Evolutionary conservation across 2,329 filamentous ascomycete species (phyloP), one percentile per base, ranked within the genome.

Genomic region (Penicillium thymicola): DNA sequence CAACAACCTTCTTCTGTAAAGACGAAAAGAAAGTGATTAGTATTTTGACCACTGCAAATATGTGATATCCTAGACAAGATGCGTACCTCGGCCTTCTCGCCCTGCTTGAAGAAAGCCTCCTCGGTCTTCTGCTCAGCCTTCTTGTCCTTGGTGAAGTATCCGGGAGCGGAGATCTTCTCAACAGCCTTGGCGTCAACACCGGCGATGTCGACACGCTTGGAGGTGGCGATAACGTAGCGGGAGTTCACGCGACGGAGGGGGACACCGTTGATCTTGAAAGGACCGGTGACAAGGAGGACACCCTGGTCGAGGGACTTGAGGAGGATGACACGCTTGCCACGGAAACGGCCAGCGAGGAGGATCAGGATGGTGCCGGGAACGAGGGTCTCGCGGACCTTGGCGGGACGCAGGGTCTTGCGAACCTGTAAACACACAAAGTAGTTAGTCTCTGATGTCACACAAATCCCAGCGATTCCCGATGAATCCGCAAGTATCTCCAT

Each of bases 211-310:
- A 79, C 70, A 61, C 72, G 73, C 65, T 73, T 76, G 71, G 75
- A 78, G 68, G 78, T 80, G 65, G 78, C 77, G 67, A 79, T 80
- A 58, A 80, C 78, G 64, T 79, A 80, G 73, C 78, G 73, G 62
- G 77, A 66, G 70, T 80, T 80, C 59, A 80, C 78, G 79, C 90
- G 87, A 82, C 94, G 89, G 76, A 99, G 89, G 71, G 94, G 94
- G 68, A 99, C 94, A 81, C 94, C 94, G 85, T 99, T 99, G 84
- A 99, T 89, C 89, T 97, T 99, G 90, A 97, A 99, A 78, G 94
- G 94, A 74, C 94, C 94, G 77, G 94, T 99, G 75, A 99, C 92
- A 79, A 99, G 91, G 79, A 99, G 92, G 69, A 97, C 91, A 83
- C 94, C 94, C 84, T 97, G 91, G 77, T 90, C 85, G 76, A 99